These are phyloP conservation scores for Colletotrichum graminicola DNA, from an alignment of 2,329 filamentous ascomycete genomes.

Conservation along the genomic window DNA sequence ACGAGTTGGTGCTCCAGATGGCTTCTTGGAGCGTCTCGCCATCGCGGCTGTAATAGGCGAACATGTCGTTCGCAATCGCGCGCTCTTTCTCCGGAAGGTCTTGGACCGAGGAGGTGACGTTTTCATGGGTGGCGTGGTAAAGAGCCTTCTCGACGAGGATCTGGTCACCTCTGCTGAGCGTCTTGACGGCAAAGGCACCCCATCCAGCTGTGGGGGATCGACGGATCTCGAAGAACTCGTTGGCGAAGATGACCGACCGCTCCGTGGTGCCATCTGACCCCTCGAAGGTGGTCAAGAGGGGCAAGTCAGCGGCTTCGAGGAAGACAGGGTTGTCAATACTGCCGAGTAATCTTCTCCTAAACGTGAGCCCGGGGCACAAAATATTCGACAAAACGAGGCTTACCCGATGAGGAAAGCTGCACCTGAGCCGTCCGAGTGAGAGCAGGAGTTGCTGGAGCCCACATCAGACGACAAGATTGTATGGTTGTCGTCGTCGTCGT, in stretches of 20 bases:
- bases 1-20: conserved; percentile 63
- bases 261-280: not conserved
- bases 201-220: conserved; percentile 58
- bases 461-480: no score
- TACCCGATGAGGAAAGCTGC: not conserved
- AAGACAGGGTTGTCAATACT: fast-evolving
- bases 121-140: conserved; percentile 48
- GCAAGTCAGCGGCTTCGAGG: not conserved
- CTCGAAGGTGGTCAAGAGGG: not conserved
- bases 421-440: no score
- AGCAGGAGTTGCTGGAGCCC: not conserved
- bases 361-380: not conserved
- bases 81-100: conserved; percentile 50
- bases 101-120: conserved; percentile 4
- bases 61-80: conserved; percentile 54
- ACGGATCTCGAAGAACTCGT: conserved; percentile 56
- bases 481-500: not conserved
- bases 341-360: not conserved
- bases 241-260: conserved; percentile 48
- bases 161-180: conserved; percentile 53
- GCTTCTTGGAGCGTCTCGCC: conserved; percentile 49
- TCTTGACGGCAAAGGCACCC: conserved; percentile 59
- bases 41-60: conserved; percentile 48
- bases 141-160: conserved; percentile 62
- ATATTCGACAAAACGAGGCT: not conserved